Evolutionary conservation across 352 stramenopile genomes (phyloP).

Genomic region (Lagenidium giganteum): DNA sequence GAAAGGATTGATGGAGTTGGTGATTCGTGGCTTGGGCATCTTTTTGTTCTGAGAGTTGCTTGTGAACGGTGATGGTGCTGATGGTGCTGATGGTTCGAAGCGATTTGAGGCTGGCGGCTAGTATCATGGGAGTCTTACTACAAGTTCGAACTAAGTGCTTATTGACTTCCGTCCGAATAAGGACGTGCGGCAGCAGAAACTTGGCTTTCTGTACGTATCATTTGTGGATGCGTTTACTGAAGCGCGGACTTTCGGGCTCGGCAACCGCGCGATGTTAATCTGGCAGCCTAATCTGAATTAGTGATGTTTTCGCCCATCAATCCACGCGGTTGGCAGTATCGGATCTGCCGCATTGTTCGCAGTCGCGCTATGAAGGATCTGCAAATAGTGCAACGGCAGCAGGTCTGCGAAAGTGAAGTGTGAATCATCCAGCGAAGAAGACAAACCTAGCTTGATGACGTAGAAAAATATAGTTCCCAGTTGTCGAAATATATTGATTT

Average conservation of each 20-base stretch:
- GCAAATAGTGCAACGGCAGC: too few relatives aligned
- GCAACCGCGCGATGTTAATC: conserved; percentile 3
- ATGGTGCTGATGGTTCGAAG: conserved; percentile 10
- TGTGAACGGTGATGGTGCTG: conserved; percentile 18
- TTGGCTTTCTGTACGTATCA: conserved; percentile 19
- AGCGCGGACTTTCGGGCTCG: conserved; percentile 8
- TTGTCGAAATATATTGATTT: too few relatives aligned
- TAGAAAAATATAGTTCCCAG: too few relatives aligned
- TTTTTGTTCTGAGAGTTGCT: conserved; percentile 22
- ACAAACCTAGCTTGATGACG: too few relatives aligned
- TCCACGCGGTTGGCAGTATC: too few relatives aligned
- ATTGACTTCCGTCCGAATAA: conserved; percentile 25
- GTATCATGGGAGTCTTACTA: conserved; percentile 13
- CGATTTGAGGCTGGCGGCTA: conserved; percentile 18
- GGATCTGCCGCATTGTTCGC: too few relatives aligned
- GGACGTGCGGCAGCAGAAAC: conserved; percentile 13
- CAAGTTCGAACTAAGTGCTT: conserved; percentile 23
- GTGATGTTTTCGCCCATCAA: not conserved
- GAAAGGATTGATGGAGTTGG: conserved; percentile 23
- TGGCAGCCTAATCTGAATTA: conserved; percentile 3
- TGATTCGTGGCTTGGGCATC: conserved; percentile 20
- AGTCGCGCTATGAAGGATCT: too few relatives aligned
- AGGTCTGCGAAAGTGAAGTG: too few relatives aligned
- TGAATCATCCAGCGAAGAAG: too few relatives aligned
- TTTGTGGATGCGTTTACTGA: conserved; percentile 24